Evolutionary conservation across 306 rosid genomes (phyloP).

Genomic region (Glycine tomentella): DNA sequence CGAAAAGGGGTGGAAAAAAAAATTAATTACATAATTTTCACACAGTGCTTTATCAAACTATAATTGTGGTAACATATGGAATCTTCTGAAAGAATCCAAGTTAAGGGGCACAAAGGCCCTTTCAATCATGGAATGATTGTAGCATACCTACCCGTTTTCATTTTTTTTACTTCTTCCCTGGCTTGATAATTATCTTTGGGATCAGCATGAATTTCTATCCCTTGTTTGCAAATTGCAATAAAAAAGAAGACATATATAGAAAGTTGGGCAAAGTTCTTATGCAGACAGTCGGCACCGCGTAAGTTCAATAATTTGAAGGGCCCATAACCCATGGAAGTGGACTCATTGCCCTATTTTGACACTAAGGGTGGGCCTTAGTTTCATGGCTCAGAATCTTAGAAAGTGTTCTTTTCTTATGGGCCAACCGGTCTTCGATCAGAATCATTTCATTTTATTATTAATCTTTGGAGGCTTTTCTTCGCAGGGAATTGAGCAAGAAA

Average conservation of each 20-base stretch:
- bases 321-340: conserved; percentile 41
- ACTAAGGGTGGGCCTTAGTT: conserved; percentile 26
- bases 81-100: conserved; percentile 48
- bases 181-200: conserved; percentile 36
- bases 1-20: background rate
- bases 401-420: conserved; percentile 43
- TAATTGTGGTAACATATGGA: conserved; percentile 43
- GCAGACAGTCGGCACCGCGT: conserved; percentile 43
- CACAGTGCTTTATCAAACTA: background rate
- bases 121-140: conserved; percentile 45
- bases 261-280: background rate
- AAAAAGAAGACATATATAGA: background rate
- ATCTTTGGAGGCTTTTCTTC: conserved; percentile 25
- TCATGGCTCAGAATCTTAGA: conserved; percentile 46
- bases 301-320: conserved; percentile 48
- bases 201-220: conserved; percentile 19
- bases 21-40: background rate
- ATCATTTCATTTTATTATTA: conserved; percentile 41
- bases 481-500: conserved; percentile 32
- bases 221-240: conserved; percentile 19
- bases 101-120: conserved; percentile 39
- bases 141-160: conserved; percentile 23
- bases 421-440: conserved; percentile 29
- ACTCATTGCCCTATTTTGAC: conserved; percentile 33
- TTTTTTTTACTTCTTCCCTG: background rate